A percentile compares a stretch with the other conserved stretches of the same genome.
phyloP scores from a whole-genome alignment of 192 early-diverging fungal genomes.

The Coemansia reversa region DNA sequence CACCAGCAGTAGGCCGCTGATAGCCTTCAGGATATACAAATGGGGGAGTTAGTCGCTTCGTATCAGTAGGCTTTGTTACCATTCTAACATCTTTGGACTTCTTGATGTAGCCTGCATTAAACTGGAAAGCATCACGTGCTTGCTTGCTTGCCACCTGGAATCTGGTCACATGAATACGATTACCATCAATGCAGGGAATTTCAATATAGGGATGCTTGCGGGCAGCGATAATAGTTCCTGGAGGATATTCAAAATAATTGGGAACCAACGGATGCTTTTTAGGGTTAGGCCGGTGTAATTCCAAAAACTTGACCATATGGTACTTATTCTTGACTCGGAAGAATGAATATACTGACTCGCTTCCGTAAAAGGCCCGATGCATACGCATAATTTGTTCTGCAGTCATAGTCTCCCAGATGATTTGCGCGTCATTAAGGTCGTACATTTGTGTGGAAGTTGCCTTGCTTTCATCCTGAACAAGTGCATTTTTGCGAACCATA shows the following conservation, averaged over 20 bases:
- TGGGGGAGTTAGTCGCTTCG: slow-evolving; percentile 16
- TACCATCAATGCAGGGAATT: slow-evolving; percentile 33
- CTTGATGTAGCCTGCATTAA: slow-evolving; percentile 29
- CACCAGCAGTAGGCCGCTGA: neutral
- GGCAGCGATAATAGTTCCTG: slow-evolving; percentile 17
- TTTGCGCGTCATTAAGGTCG: slow-evolving; percentile 54
- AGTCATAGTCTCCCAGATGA: slow-evolving; percentile 63
- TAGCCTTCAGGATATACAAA: slow-evolving; percentile 33
- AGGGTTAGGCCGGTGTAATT: slow-evolving; percentile 8
- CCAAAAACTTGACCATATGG: slow-evolving; percentile 29
- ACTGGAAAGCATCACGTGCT: slow-evolving; percentile 27
- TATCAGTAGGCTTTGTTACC: slow-evolving; percentile 5
- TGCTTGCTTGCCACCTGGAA: slow-evolving; percentile 34
- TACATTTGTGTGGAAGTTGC: slow-evolving; percentile 74
- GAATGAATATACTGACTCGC: slow-evolving; percentile 23
- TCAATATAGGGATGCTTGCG: slow-evolving; percentile 34
- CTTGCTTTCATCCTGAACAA: slow-evolving; percentile 61
- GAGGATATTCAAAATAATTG: slow-evolving; percentile 16
- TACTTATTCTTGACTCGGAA: slow-evolving; percentile 41
- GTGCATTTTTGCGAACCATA: slow-evolving; percentile 52
- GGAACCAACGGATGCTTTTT: slow-evolving; percentile 7
- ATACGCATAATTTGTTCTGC: slow-evolving; percentile 63
- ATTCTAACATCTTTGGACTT: slow-evolving; percentile 21
- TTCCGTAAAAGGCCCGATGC: slow-evolving; percentile 62
- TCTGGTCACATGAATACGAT: slow-evolving; percentile 27